Base-by-base conservation (phyloP, 306 rosid genomes). In the Sesbania bispinosa region DNA sequence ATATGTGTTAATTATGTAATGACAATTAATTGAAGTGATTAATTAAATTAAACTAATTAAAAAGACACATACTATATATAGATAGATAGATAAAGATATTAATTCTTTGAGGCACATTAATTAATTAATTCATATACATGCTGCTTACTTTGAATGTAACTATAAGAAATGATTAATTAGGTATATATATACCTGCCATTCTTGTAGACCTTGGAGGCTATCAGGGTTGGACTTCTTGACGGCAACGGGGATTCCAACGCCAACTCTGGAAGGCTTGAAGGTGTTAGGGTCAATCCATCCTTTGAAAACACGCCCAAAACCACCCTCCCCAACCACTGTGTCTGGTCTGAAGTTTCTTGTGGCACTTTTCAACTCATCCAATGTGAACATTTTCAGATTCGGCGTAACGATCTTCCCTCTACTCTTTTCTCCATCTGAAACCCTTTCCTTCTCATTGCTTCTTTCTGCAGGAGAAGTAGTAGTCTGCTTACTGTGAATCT, bases 231-330 rank as follows among this genome's bases (percentile, higher is more conserved):
- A 89, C 54, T 83, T 94, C 77, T 91, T 94, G 7, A 94, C 97
- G 4, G 97, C 99, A 1, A 94, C 92, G 0, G 99, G 80, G 2
- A 88, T 75, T 6, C 99, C 99, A 6, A 73, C 74, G 2, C 96
- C 97, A 30, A 81, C 82, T 62, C 20, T 85, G 0, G 96, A 85
- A 0, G 99, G 97, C 7, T 86, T 86, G 33, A 77, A 78, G 0
- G 86, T 88, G 3, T 52, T 65, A 6, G 54, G 14, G 1, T 94
- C 97, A 4, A 94, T 35, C 99, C 99, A 94, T 0, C 99, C 99
- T 70, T 82, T 95, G 81, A 91, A 95, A 4, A 95, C 99, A 41
- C 88, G 73, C 1, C 99, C 99, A 21, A 95, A 95, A 10, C 99
- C 97, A 6, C 99, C 99, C 43, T 89, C 97, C 0, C 99, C 99